phyloP scores from a whole-genome alignment of 176 grass and related monocot species.

The Musa itinerans region DNA sequence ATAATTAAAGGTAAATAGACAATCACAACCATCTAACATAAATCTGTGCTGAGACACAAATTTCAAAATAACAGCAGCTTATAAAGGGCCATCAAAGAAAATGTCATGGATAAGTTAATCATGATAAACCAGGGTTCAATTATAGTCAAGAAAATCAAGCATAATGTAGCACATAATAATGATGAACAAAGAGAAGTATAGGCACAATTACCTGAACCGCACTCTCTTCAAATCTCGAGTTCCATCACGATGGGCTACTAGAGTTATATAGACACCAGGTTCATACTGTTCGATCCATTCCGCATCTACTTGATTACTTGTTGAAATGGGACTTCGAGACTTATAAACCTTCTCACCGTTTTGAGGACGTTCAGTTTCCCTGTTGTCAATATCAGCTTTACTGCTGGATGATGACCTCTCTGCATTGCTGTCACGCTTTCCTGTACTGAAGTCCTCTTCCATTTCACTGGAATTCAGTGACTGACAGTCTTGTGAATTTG shows the following conservation, averaged over 20 bases:
- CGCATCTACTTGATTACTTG: slow-evolving; percentile 50
- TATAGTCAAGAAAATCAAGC: too few species aligned
- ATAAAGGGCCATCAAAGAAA: too few species aligned
- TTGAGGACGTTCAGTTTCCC: slow-evolving; percentile 31
- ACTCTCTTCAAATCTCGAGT: slow-evolving; percentile 86
- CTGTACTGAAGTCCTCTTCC: slow-evolving; percentile 26
- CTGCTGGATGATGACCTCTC: slow-evolving; percentile 19
- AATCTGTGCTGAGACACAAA: too few species aligned
- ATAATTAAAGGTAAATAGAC: neutral
- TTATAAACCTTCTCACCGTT: slow-evolving; percentile 42
- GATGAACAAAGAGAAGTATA: neutral
- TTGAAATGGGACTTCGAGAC: slow-evolving; percentile 29
- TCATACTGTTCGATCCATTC: slow-evolving; percentile 97
- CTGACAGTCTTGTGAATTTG: slow-evolving; percentile 11
- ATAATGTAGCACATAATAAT: too few species aligned
- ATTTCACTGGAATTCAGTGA: slow-evolving; percentile 12
- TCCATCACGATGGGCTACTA: slow-evolving; percentile 65
- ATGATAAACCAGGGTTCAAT: too few species aligned
- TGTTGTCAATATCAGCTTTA: slow-evolving; percentile 43
- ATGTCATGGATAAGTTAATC: too few species aligned
- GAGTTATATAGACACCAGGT: slow-evolving; percentile 83
- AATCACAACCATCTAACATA: neutral
- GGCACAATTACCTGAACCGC: slow-evolving; percentile 63
- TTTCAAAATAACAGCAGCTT: too few species aligned
- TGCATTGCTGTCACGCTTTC: slow-evolving; percentile 31